phyloP scores from a whole-genome alignment of 768 basidiomycete species.

The Tubosaeta brunneosetosa region DNA sequence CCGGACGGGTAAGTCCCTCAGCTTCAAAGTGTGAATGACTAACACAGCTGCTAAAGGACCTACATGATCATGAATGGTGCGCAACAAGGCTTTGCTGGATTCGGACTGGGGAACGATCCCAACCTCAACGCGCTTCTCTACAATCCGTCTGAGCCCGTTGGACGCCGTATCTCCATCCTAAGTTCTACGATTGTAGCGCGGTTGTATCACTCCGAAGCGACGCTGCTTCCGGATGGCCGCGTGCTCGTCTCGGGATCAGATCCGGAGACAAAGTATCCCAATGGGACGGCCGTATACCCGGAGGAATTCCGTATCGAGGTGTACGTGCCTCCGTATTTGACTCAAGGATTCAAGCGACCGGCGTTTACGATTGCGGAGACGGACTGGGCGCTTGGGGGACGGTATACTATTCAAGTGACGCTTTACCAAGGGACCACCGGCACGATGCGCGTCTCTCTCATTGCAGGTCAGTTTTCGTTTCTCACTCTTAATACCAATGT shows the following conservation, averaged over 20 bases:
- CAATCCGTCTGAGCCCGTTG: conserved; percentile 56
- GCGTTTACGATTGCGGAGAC: conserved; percentile 50
- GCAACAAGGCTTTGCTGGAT: conserved; percentile 64
- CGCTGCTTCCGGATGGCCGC: conserved; percentile 59
- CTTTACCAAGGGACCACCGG: conserved; percentile 37
- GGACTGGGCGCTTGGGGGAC: conserved; percentile 46
- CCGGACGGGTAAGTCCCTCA: conserved; percentile 35
- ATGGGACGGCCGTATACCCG: conserved; percentile 44
- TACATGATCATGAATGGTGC: conserved; percentile 76
- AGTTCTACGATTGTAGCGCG: conserved; percentile 67
- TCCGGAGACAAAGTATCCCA: conserved; percentile 46
- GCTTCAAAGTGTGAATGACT: background rate
- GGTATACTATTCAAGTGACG: conserved; percentile 47
- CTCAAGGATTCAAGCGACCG: conserved; percentile 56
- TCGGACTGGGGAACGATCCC: conserved; percentile 62
- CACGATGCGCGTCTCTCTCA: conserved; percentile 57
- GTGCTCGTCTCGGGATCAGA: conserved; percentile 76
- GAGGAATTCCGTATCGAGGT: conserved; percentile 77
- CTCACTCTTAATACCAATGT: background rate
- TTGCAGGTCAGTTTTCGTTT: conserved; percentile 48
- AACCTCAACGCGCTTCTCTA: conserved; percentile 65
- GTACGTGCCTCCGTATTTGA: conserved; percentile 86
- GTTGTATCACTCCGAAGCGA: conserved; percentile 65
- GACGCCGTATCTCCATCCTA: conserved; percentile 62
- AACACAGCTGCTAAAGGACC: conserved; percentile 46